phyloP scores from a whole-genome alignment of 805 yeast species.

The Zygosaccharomyces rouxii region DNA sequence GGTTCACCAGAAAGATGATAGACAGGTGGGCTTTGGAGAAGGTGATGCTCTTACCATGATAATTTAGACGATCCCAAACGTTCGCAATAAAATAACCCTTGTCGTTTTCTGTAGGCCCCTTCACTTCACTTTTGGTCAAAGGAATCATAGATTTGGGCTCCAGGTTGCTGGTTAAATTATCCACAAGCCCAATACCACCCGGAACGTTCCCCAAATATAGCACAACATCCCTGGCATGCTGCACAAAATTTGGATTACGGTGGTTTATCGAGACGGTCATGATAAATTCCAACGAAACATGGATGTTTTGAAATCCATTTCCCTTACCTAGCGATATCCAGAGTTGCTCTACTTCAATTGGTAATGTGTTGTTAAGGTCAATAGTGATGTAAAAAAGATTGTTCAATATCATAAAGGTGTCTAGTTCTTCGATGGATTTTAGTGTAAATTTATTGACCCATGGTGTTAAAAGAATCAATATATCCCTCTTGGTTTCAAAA shows the following conservation, averaged over 20 bases:
- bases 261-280: slow-evolving; percentile 62
- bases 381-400: slow-evolving; percentile 84
- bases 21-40: slow-evolving; percentile 88
- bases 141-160: slow-evolving; percentile 92
- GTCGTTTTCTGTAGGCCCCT: slow-evolving; percentile 34
- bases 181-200: slow-evolving; percentile 51
- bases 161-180: slow-evolving; percentile 61
- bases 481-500: slow-evolving; percentile 63
- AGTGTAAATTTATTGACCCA: slow-evolving; percentile 88
- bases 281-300: slow-evolving; percentile 66
- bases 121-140: slow-evolving; percentile 39
- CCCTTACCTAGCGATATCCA: slow-evolving; percentile 94
- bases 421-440: slow-evolving; percentile 42
- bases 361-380: slow-evolving; percentile 64
- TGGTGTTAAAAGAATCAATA: slow-evolving; percentile 75
- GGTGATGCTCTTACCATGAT: slow-evolving; percentile 61
- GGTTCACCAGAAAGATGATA: slow-evolving; percentile 76
- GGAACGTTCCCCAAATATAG: slow-evolving; percentile 59
- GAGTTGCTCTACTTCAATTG: slow-evolving; percentile 85
- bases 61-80: slow-evolving; percentile 51
- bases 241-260: slow-evolving; percentile 70
- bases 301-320: slow-evolving; percentile 61
- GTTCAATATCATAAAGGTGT: slow-evolving; percentile 64
- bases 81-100: slow-evolving; percentile 75
- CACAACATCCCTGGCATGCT: slow-evolving; percentile 73